These are phyloP conservation scores for Cylindrotheca fusiformis DNA, from an alignment of 108 stramenopile species.

Conservation along the genomic window DNA sequence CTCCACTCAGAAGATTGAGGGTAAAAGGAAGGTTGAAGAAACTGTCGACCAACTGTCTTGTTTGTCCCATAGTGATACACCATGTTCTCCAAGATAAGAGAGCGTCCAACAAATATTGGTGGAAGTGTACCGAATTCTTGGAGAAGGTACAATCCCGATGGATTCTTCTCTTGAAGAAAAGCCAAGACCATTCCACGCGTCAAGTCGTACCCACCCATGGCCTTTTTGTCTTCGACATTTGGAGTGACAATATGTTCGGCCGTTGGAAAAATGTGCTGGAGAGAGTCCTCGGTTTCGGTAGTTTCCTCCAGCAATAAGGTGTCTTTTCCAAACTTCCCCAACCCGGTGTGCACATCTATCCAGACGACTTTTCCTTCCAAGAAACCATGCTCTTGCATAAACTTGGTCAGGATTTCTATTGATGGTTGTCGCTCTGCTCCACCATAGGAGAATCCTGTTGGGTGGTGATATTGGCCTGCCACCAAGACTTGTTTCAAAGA, in stretches of 20 bases:
- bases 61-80: slow-evolving; percentile 38
- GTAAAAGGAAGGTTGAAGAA: slow-evolving; percentile 44
- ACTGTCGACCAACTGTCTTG: slow-evolving; percentile 5
- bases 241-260: slow-evolving; percentile 9
- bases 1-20: slow-evolving; percentile 46
- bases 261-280: slow-evolving; percentile 10
- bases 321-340: slow-evolving; percentile 63
- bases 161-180: slow-evolving; percentile 8
- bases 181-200: slow-evolving; percentile 14
- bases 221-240: slow-evolving; percentile 6
- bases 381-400: slow-evolving; percentile 13
- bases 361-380: slow-evolving; percentile 35
- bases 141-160: slow-evolving; percentile 6
- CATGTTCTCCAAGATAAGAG: slow-evolving; percentile 71
- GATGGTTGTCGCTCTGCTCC: slow-evolving; percentile 57
- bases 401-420: slow-evolving; percentile 21
- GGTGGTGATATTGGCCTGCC: slow-evolving; percentile 73
- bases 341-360: slow-evolving; percentile 86
- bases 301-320: slow-evolving; percentile 18
- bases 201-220: slow-evolving; percentile 23
- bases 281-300: background rate
- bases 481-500: slow-evolving; percentile 64
- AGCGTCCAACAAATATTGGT: slow-evolving; percentile 46
- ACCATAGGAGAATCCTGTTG: slow-evolving; percentile 69
- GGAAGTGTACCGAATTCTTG: slow-evolving; percentile 86